Base-by-base conservation (phyloP, 2,329 filamentous ascomycete species). In the Diplodia seriata region DNA sequence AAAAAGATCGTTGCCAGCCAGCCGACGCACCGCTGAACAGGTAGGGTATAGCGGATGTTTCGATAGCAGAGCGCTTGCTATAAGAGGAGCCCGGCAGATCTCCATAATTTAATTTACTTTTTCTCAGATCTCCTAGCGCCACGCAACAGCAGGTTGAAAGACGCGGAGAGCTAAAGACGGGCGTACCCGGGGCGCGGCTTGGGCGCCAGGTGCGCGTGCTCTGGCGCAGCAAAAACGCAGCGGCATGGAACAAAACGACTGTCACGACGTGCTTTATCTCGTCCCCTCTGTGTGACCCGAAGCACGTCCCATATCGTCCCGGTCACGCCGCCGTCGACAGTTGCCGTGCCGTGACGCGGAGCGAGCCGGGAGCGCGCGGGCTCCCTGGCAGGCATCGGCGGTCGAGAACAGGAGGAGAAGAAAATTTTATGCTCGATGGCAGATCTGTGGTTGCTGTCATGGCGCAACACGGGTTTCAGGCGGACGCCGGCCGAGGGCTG, bases 21-120 rank as follows among this genome's bases (percentile, higher is more conserved):
- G 31, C 31, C 31, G 36, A 36, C 43, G 43, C 59, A 51, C 29
- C 15, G 47, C 59, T 26, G 47, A 51, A 20, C 55, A 20, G 20
- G 57, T 18, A 20, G 9, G 33, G 56, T 33, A 20, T 62, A 62
- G 57, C 20, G 43, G 33, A 49, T 26, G 59, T 63, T 63, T 63
- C 47, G 59, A 63, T 50, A 53, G 47, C 43, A 51, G 59, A 51
- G 43, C 18, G 18, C 59, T 38, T 63, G 59, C 59, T 51, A 51
- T 50, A 63, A 38, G 29, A 49, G 47, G 59, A 63, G 57, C 40
- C n/a, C 40, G 57, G 57, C 57, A 62, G 59, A 63, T 63, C 59
- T 63, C 59, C 59, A 63, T 51, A 38, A 63, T 63, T 63, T 51
- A 51, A 63, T 63, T 40, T 49, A 62, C 57, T 62, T 62, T 51